Evolutionary conservation across 257 asterid species (phyloP).

Genomic region (Forsythia viridissima): DNA sequence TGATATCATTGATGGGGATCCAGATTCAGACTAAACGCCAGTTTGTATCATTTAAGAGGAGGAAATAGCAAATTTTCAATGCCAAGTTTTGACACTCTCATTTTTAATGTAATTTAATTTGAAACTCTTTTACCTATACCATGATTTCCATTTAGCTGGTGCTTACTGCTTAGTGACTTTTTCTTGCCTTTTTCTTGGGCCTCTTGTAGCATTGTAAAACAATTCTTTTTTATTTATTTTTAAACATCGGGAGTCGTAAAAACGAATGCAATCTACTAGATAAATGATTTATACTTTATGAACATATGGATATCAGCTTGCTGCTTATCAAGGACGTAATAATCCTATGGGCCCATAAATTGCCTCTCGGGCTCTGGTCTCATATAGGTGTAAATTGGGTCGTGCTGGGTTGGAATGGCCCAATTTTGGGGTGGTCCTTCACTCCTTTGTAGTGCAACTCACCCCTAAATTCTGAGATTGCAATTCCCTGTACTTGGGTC

Average conservation of each 20-base stretch:
- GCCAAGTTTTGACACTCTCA: conserved; percentile 13
- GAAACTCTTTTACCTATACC: neutral
- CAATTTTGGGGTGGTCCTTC: no score
- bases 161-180: neutral
- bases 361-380: neutral
- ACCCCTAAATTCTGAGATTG: neutral
- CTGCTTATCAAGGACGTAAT: neutral
- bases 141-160: neutral
- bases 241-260: neutral
- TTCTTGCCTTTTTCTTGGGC: neutral
- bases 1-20: conserved; percentile 74
- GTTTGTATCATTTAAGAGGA: neutral
- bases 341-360: no score
- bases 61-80: conserved; percentile 4
- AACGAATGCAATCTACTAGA: neutral
- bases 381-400: neutral
- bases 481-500: neutral
- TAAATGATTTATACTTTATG: neutral
- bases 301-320: neutral
- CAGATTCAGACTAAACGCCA: conserved; percentile 58
- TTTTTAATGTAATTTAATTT: neutral
- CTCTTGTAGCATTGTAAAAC: neutral
- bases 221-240: neutral
- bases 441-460: no score
- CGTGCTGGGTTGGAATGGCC: neutral